Evolutionary conservation across 352 stramenopile species (phyloP).

Genomic region (Pythium pyrilobum): DNA sequence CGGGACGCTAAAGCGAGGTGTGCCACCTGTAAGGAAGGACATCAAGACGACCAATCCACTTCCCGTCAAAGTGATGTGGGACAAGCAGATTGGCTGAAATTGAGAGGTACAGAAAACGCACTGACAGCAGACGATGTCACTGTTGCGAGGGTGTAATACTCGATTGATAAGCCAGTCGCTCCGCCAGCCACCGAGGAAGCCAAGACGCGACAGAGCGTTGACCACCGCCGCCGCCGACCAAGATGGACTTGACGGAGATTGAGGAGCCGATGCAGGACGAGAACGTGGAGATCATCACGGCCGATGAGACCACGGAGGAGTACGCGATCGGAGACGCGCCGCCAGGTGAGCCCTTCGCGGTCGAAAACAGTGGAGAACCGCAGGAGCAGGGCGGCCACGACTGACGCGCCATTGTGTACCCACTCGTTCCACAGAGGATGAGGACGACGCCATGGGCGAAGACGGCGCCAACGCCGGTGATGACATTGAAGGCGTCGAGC

Average conservation of each 20-base stretch:
- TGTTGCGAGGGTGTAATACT: not conserved
- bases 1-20: conserved; percentile 1
- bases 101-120: conserved; percentile 1
- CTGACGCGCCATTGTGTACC: not conserved
- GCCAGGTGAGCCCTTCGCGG: conserved; percentile 29
- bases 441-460: conserved; percentile 73
- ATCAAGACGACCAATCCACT: conserved; percentile 18
- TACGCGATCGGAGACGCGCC: conserved; percentile 80
- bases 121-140: not conserved
- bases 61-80: conserved; percentile 18
- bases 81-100: conserved; percentile 25
- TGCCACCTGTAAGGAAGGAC: not conserved
- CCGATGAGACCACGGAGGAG: conserved; percentile 75
- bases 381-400: not conserved
- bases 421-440: conserved; percentile 34
- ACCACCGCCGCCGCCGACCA: not conserved
- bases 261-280: conserved; percentile 42
- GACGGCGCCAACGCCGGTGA: not conserved
- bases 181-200: conserved; percentile 7
- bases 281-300: conserved; percentile 80
- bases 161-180: conserved; percentile 12
- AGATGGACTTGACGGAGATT: conserved; percentile 33
- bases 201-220: not conserved
- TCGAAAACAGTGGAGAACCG: not conserved
- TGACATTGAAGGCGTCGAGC: conserved; percentile 1